phyloP scores from a whole-genome alignment of 768 basidiomycete genomes.

The Naganishia onofrii region DNA sequence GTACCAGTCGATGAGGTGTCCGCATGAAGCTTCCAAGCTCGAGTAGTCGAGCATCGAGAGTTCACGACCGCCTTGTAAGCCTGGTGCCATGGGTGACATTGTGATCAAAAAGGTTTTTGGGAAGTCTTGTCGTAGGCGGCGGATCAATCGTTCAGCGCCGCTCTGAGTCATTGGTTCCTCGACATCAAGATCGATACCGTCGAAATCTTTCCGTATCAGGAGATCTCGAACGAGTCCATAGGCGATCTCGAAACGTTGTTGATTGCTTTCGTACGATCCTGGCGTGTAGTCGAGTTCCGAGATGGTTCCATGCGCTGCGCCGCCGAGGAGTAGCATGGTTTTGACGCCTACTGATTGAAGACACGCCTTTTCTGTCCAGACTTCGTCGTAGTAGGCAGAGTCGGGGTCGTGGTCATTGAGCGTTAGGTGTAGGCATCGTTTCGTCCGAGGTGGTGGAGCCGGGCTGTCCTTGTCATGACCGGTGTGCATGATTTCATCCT shows the following conservation, averaged over 20 bases:
- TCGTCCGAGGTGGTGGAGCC: not conserved
- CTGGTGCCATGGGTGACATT: constrained; percentile 21
- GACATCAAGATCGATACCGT: constrained; percentile 20
- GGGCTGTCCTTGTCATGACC: not conserved
- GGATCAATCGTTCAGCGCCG: constrained; percentile 17
- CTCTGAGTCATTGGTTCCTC: constrained; percentile 23
- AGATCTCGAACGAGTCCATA: constrained; percentile 22
- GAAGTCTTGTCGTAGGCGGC: constrained; percentile 15
- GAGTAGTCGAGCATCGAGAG: constrained; percentile 17
- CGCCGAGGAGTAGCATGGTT: constrained; percentile 14
- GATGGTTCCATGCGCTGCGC: constrained; percentile 12
- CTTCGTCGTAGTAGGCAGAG: constrained; percentile 7
- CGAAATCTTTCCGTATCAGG: constrained; percentile 18
- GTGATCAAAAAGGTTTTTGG: constrained; percentile 5
- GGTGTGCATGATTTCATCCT: not conserved
- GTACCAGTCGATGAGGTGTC: constrained; percentile 23
- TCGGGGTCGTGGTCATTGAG: constrained; percentile 12
- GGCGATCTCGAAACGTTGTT: constrained; percentile 11
- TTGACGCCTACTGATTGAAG: constrained; percentile 10
- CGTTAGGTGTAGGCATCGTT: not conserved
- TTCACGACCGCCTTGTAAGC: constrained; percentile 18
- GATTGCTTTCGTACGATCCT: constrained; percentile 21
- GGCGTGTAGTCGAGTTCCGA: constrained; percentile 20
- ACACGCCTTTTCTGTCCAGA: constrained; percentile 8
- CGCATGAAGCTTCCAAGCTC: constrained; percentile 7